Percentiles rank a stretch among this genome's conserved stretches.
Conservation (phyloP, 257 asterid species). For the Jasminum sambac region DNA sequence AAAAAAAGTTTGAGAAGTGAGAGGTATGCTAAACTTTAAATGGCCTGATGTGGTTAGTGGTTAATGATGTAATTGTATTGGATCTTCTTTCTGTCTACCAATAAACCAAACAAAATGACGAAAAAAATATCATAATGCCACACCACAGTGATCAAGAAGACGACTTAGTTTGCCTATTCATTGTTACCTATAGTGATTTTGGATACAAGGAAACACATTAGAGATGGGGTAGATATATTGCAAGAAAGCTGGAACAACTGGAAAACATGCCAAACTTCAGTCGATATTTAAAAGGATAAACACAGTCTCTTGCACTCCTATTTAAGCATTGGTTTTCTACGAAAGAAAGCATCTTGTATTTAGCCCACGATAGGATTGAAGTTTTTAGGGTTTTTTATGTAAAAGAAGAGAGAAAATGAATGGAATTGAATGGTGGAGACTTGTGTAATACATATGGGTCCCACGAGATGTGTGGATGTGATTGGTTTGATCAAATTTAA, state of each 20-base stretch:
- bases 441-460: no score
- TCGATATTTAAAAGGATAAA: no score
- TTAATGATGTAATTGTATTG: background rate
- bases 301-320: no score
- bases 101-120: background rate
- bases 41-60: background rate
- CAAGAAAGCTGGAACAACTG: background rate
- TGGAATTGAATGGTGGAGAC: no score
- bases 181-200: background rate
- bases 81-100: background rate
- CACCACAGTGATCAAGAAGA: background rate
- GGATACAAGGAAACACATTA: background rate
- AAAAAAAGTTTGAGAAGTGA: no score
- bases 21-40: background rate
- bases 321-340: no score
- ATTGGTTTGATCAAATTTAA: no score
- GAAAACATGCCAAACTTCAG: background rate
- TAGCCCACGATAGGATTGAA: no score
- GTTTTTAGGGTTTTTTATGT: no score
- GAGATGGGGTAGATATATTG: background rate
- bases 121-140: background rate
- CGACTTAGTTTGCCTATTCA: background rate
- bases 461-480: no score
- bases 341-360: no score
- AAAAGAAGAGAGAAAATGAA: no score